Base-by-base conservation (phyloP, 75 land plant genomes). In the Pseudotsuga menziesii region DNA sequence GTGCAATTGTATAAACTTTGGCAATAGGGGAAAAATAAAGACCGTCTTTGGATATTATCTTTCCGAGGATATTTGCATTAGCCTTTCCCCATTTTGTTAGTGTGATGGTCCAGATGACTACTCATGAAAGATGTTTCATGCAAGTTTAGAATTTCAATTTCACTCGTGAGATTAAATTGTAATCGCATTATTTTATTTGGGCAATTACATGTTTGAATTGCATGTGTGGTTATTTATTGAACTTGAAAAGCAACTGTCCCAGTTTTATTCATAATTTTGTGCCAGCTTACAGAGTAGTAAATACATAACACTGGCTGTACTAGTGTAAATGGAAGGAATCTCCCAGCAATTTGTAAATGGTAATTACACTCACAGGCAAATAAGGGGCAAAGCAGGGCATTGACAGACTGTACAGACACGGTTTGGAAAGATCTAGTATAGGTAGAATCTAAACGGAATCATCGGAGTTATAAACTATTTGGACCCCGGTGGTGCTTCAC, bases 401-500 rank as follows among this genome's bases (percentile, higher is more conserved):
- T 48, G 54, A 48, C 54, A 48, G 11, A 39, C 13, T 16, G 23
- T 69, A n/a, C 14, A 69, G n/a, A 69, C 41, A 69, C 44, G 9
- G 4, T 12, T 39, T 36, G 11, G 54, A 69, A 69, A 22, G 11
- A 69, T 39, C 8, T 29, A 20, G 9, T 39, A 22, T 0, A 41
- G 3, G 23, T n/a, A 20, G 25, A 22, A 69, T 69, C 52, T 23
- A 41, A 6, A 69, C 11, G 72, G 20, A 69, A 69, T 41, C 39
- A 39, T 69, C 23, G 25, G 9, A 64, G 69, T 64, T 64, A 64
- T 12, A 16, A 19, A 35, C 26, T 19, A 15, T 36, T 64, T 64
- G 8, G 39, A 64, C 15, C 15, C 32, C 19, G 11, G 41, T 69
- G 25, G 72, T 39, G 22, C 4, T 69, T 83, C 63, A 88, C 54